phyloP scores from a whole-genome alignment of 345 rosid species.

The Erodium maritimum region DNA sequence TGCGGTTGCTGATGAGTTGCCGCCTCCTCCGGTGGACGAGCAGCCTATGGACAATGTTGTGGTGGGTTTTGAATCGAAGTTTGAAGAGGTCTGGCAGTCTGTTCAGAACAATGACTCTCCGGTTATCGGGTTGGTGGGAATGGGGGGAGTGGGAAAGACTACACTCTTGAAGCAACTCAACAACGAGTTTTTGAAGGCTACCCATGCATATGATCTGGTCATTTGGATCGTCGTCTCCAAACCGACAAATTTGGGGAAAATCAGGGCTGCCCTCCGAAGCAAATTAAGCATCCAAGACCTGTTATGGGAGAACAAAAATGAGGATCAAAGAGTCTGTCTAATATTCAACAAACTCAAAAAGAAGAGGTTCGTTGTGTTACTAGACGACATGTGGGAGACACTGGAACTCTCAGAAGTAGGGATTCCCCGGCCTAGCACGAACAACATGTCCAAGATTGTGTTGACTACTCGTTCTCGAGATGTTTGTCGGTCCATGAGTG shows the following conservation, averaged over 20 bases:
- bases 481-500: too few relatives aligned
- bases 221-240: not conserved
- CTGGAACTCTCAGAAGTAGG: too few relatives aligned
- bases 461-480: too few relatives aligned
- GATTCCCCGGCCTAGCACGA: too few relatives aligned
- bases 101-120: not conserved
- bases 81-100: not conserved
- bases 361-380: too few relatives aligned
- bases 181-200: not conserved
- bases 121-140: not conserved
- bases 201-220: not conserved
- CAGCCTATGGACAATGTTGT: not conserved
- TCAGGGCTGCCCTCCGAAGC: not conserved
- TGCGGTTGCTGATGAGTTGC: not conserved
- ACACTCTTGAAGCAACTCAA: not conserved
- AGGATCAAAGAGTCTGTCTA: not conserved
- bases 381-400: too few relatives aligned
- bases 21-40: not conserved
- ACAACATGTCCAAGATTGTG: too few relatives aligned
- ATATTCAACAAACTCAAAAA: too few relatives aligned
- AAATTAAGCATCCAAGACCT: not conserved
- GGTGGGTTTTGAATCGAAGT: conserved; percentile 1
- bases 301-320: not conserved
- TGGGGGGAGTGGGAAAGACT: not conserved
- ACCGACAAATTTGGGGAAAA: not conserved